phyloP scores from a whole-genome alignment of 2,329 filamentous ascomycete species.

The Penicillium janthinellum region DNA sequence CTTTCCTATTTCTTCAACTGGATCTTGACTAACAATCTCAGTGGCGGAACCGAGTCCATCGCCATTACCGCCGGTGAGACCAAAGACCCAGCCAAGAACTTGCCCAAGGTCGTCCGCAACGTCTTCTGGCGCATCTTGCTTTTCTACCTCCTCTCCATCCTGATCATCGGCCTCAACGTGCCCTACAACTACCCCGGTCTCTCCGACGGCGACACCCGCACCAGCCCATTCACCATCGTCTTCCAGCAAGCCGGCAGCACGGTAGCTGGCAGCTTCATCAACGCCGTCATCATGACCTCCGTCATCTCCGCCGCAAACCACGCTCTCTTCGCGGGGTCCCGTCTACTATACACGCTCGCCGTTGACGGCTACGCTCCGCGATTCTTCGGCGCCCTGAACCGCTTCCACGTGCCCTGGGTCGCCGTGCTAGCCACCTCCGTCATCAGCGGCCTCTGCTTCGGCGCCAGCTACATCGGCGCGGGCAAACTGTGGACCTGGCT shows the following conservation, averaged over 20 bases:
- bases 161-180: constrained; percentile 61
- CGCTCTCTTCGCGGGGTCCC: constrained; percentile 59
- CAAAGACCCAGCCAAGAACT: constrained; percentile 60
- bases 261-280: constrained; percentile 60
- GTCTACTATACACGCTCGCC: constrained; percentile 60
- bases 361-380: constrained; percentile 59
- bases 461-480: constrained; percentile 65
- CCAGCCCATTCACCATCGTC: constrained; percentile 63
- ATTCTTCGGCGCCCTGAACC: constrained; percentile 55
- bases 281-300: constrained; percentile 62
- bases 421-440: constrained; percentile 58
- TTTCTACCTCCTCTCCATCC: constrained; percentile 56
- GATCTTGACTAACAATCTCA: constrained; percentile 14
- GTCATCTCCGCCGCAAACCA: constrained; percentile 63
- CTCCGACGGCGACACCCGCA: constrained; percentile 46
- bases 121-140: constrained; percentile 65
- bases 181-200: constrained; percentile 57
- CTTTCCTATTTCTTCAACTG: no score
- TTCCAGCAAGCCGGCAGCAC: constrained; percentile 60
- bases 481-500: constrained; percentile 68
- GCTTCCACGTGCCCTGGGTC: constrained; percentile 56
- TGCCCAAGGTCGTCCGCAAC: constrained; percentile 66
- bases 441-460: constrained; percentile 63
- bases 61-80: constrained; percentile 69
- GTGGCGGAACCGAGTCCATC: constrained; percentile 64